phyloP scores from a whole-genome alignment of 495 filamentous ascomycete genomes.

The Hypoxylon lenormandii region DNA sequence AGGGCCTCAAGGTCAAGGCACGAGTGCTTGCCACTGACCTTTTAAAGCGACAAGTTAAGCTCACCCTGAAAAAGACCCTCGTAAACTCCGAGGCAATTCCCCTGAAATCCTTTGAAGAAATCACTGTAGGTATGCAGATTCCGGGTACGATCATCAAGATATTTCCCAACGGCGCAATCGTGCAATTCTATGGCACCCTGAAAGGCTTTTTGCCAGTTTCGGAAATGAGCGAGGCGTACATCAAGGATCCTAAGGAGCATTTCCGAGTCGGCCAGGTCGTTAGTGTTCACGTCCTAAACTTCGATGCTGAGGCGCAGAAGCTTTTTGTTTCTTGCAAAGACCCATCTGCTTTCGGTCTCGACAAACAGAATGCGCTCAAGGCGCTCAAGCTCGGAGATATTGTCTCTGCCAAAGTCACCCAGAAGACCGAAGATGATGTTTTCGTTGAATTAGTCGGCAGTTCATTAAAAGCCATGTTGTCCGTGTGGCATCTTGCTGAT shows the following conservation, averaged over 20 bases:
- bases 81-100: slow-evolving; percentile 83
- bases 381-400: slow-evolving; percentile 75
- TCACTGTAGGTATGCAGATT: slow-evolving; percentile 75
- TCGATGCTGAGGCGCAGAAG: slow-evolving; percentile 75
- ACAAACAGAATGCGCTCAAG: slow-evolving; percentile 79
- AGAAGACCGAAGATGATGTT: slow-evolving; percentile 84
- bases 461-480: slow-evolving; percentile 78
- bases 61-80: slow-evolving; percentile 93
- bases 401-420: slow-evolving; percentile 80
- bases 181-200: slow-evolving; percentile 89
- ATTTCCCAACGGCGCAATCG: slow-evolving; percentile 79
- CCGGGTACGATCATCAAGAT: slow-evolving; percentile 87
- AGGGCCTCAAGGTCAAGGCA: slow-evolving; percentile 83
- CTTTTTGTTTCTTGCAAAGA: slow-evolving; percentile 95
- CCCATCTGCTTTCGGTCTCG: slow-evolving; percentile 76
- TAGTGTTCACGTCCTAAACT: slow-evolving; percentile 81
- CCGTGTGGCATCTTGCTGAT: slow-evolving; percentile 82
- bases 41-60: slow-evolving; percentile 78
- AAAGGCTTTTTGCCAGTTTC: slow-evolving; percentile 88
- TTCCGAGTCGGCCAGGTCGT: slow-evolving; percentile 91
- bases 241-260: slow-evolving; percentile 86
- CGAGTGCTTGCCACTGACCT: slow-evolving; percentile 84
- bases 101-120: slow-evolving; percentile 78
- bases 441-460: slow-evolving; percentile 77
- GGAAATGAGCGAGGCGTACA: slow-evolving; percentile 97